Base-by-base conservation (phyloP, 2,329 filamentous ascomycete species). In the Aplosporella prunicola region DNA sequence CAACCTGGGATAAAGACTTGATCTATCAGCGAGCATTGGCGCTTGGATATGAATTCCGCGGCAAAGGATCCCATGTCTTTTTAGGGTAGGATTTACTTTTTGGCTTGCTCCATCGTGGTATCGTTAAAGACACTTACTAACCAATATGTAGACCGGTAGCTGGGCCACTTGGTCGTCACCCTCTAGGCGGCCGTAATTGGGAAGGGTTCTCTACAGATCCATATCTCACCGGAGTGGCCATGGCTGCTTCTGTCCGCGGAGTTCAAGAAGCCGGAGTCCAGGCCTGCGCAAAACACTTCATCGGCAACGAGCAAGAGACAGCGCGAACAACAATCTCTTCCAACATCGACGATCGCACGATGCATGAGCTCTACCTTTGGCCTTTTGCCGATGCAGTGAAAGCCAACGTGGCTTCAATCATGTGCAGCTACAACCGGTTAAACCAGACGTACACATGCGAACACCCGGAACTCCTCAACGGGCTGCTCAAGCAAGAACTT, bases 311-410 rank as follows among this genome's bases (percentile, higher is more conserved):
- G 53, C 79, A 84, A 55, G 78, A 82, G 55, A 64, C 58, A 1
- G 61, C 64, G 29, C 57, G 66, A 9, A 62, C 48, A 34, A 53
- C 55, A 7, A 55, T 60, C 42, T 64, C 50, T 15, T 70, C 71
- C 29, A 80, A 79, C 48, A 65, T 82, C 13, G 79, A 83, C 43
- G 82, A 87, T 55, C 74, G 80, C 44, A 79, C 81, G 1, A 63
- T 86, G 52, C 81, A 86, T 49, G 82, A 87, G 55, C 57, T 84
- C 5, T 88, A 86, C 52, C 64, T 80, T 16, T 87, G 82, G 82
- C 82, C 82, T 0, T 88, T 87, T 51, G 78, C 72, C 14, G 80
- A 87, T 50, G 78, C 78, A 1, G 72, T 85, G 34, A 68, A 68
- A 39, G 80, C 80, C 6, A 79, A 80, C 7, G 77, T 81, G 30